Evolutionary conservation across 164 flowering plant species (phyloP).

Genomic region (Liriodendron chinense): DNA sequence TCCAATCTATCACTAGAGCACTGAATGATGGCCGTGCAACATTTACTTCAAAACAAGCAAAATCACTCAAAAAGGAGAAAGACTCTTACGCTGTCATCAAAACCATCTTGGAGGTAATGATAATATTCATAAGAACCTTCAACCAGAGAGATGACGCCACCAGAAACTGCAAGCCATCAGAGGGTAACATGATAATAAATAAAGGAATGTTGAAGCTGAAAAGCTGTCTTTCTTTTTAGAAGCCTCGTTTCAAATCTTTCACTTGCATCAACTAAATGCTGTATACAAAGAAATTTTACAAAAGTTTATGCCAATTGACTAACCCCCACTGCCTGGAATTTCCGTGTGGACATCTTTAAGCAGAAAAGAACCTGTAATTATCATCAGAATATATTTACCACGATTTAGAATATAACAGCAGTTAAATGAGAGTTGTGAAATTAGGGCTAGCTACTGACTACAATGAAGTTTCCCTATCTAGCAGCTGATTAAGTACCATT

Average conservation of each 20-base stretch:
- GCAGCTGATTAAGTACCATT: conserved; percentile 39
- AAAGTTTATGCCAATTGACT: conserved; percentile 23
- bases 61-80: conserved; percentile 5
- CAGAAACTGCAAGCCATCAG: conserved; percentile 55
- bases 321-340: conserved; percentile 85
- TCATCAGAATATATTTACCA: conserved; percentile 7
- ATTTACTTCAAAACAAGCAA: not conserved
- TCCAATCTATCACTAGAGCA: too few species aligned
- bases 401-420: conserved; percentile 1
- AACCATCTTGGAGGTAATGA: conserved; percentile 92
- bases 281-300: not conserved
- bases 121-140: conserved; percentile 94
- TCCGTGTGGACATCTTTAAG: conserved; percentile 86
- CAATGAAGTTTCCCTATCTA: not conserved
- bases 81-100: conserved; percentile 78
- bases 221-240: not conserved
- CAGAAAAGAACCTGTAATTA: conserved; percentile 49
- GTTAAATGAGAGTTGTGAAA: not conserved
- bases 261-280: not conserved
- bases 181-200: not conserved
- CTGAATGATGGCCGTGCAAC: too few species aligned
- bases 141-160: conserved; percentile 63
- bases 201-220: not conserved
- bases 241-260: not conserved
- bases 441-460: not conserved